A percentile compares a stretch with the other conserved stretches of the same genome.
Evolutionary conservation across 768 basidiomycete genomes (phyloP).

Genomic region (Rhizopogon roseolus): DNA sequence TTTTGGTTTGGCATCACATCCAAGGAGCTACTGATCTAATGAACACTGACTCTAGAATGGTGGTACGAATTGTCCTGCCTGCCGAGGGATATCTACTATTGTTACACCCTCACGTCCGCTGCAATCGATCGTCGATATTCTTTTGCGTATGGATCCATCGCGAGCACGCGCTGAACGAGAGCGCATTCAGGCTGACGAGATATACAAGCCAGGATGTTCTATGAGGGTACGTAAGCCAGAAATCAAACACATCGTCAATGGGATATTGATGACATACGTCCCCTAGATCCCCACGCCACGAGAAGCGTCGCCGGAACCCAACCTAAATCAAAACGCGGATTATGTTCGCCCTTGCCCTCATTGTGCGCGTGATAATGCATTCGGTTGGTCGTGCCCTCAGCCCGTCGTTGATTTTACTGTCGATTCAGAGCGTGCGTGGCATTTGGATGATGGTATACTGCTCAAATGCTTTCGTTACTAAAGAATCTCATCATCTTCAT

Average conservation of each 20-base stretch:
- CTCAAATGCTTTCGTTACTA: not conserved
- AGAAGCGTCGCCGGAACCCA: slow-evolving; percentile 74
- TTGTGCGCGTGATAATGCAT: slow-evolving; percentile 63
- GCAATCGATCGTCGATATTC: slow-evolving; percentile 65
- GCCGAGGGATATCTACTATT: slow-evolving; percentile 62
- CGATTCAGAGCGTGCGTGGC: slow-evolving; percentile 74
- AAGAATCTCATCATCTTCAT: not conserved
- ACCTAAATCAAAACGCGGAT: slow-evolving; percentile 57
- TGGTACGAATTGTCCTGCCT: slow-evolving; percentile 80
- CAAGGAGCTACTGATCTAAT: not conserved
- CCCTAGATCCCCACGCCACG: slow-evolving; percentile 69
- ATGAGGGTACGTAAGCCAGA: slow-evolving; percentile 49
- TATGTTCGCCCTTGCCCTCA: slow-evolving; percentile 79
- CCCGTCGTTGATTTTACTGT: slow-evolving; percentile 69
- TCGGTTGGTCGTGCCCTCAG: slow-evolving; percentile 77
- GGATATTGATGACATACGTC: not conserved
- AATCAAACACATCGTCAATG: not conserved
- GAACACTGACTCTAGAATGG: slow-evolving; percentile 54
- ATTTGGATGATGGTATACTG: slow-evolving; percentile 59
- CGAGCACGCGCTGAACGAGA: slow-evolving; percentile 66
- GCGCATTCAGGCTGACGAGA: slow-evolving; percentile 75
- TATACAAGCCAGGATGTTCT: slow-evolving; percentile 58
- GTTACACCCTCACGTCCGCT: slow-evolving; percentile 72
- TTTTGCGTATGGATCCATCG: slow-evolving; percentile 68
- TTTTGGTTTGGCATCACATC: not conserved